phyloP scores from a whole-genome alignment of 2,329 filamentous ascomycete species.

The Xylariaceae sp. region DNA sequence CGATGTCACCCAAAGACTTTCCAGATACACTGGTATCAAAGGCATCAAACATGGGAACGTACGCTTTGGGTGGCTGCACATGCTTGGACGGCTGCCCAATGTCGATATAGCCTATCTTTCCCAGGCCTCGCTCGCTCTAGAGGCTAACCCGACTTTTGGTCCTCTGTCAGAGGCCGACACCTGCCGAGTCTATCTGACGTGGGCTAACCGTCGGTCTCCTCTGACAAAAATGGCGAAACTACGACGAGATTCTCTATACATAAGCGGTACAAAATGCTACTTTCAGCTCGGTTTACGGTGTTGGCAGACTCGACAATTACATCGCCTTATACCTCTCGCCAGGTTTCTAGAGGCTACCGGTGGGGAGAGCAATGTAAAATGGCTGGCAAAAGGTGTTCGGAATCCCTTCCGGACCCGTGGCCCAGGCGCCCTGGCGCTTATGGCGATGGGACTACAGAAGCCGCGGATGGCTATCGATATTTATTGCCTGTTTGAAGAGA shows the following conservation, averaged over 20 bases:
- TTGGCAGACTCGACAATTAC: slow-evolving; percentile 23
- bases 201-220: slow-evolving; percentile 16
- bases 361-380: slow-evolving; percentile 23
- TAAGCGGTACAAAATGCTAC: slow-evolving; percentile 9
- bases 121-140: slow-evolving; percentile 21
- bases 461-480: slow-evolving; percentile 27
- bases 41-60: slow-evolving; percentile 10
- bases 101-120: slow-evolving; percentile 21
- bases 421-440: slow-evolving; percentile 16
- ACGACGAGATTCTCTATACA: neutral
- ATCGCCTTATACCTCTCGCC: slow-evolving; percentile 19
- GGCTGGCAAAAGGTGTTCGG: slow-evolving; percentile 19
- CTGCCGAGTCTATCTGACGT: slow-evolving; percentile 26
- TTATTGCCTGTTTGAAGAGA: slow-evolving; percentile 15
- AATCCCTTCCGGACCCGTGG: slow-evolving; percentile 12
- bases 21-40: slow-evolving; percentile 6
- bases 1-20: slow-evolving; percentile 18
- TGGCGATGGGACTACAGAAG: slow-evolving; percentile 23
- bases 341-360: slow-evolving; percentile 24
- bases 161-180: slow-evolving; percentile 23
- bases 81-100: slow-evolving; percentile 27
- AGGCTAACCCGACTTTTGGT: slow-evolving; percentile 13
- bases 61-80: slow-evolving; percentile 27
- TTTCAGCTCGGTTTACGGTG: slow-evolving; percentile 13
- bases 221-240: slow-evolving; percentile 8